A percentile compares a stretch with the other conserved stretches of the same genome.
phyloP scores from a whole-genome alignment of 257 asterid genomes.

The Ilex asprella region DNA sequence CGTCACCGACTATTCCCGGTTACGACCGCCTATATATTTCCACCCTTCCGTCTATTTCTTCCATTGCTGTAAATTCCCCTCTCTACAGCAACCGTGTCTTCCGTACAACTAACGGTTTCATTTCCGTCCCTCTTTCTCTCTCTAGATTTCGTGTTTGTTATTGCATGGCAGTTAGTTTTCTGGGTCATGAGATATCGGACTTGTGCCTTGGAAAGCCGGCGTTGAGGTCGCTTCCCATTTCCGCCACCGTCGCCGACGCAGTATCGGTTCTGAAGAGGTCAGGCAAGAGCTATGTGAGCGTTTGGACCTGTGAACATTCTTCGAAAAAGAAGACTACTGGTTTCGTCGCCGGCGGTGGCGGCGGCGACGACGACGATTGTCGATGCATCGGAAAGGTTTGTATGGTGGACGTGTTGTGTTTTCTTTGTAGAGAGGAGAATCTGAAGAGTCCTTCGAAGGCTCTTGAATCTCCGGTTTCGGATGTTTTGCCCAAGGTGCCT shows the following conservation, averaged over 20 bases:
- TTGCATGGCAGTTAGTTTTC: conserved; percentile 80
- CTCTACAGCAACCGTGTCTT: neutral
- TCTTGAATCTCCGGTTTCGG: conserved; percentile 39
- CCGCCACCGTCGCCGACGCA: conserved; percentile 44
- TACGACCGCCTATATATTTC: neutral
- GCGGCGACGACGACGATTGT: conserved; percentile 15
- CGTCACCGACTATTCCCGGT: neutral
- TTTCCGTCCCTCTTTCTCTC: neutral
- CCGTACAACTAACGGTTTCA: neutral
- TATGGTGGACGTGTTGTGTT: conserved; percentile 55
- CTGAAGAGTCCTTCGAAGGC: conserved; percentile 55
- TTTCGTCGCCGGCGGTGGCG: conserved; percentile 8
- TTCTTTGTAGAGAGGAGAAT: conserved; percentile 52
- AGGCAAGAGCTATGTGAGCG: conserved; percentile 48
- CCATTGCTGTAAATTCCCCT: too few species aligned
- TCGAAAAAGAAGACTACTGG: neutral
- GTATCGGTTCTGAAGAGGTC: conserved; percentile 41
- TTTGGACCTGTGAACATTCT: conserved; percentile 42
- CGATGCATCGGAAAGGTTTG: conserved; percentile 60
- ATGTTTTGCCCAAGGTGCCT: conserved; percentile 36
- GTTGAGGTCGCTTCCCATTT: conserved; percentile 39
- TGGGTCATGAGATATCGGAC: conserved; percentile 61
- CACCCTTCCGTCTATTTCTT: neutral
- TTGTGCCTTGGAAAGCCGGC: conserved; percentile 84
- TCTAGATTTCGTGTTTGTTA: neutral